These are phyloP conservation scores for Sphagnum magellanicum DNA, from an alignment of 228 moss, liverwort and hornwort genomes.

Conservation along the genomic window DNA sequence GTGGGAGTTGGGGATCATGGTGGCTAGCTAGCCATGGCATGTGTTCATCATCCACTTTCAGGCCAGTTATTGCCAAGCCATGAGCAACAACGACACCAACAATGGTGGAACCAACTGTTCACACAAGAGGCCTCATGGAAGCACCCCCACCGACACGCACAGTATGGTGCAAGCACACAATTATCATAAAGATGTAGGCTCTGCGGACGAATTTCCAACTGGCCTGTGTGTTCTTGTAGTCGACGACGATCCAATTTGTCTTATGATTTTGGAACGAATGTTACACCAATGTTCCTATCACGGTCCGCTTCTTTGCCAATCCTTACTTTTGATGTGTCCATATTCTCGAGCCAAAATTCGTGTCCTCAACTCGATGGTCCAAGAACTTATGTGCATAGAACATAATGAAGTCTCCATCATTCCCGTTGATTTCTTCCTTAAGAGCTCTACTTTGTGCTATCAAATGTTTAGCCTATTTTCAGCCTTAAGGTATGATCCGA, in stretches of 20 bases:
- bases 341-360: too few species aligned
- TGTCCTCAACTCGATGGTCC: too few species aligned
- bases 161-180: conserved; percentile 17
- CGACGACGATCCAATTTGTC: conserved; percentile 49
- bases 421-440: too few species aligned
- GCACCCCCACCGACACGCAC: conserved; percentile 18
- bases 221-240: conserved; percentile 62
- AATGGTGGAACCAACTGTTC: neutral
- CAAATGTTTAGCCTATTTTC: too few species aligned
- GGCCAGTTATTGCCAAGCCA: conserved; percentile 12
- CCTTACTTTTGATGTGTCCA: too few species aligned
- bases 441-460: rapidly evolving
- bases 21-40: conserved; percentile 27
- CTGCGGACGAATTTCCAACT: conserved; percentile 44
- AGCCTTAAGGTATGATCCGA: too few species aligned
- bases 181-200: conserved; percentile 32
- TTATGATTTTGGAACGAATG: conserved; percentile 42
- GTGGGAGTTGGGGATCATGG: conserved; percentile 25
- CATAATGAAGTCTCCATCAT: too few species aligned
- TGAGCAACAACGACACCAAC: neutral
- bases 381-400: too few species aligned
- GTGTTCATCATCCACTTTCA: too few species aligned
- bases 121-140: conserved; percentile 3
- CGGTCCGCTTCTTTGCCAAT: conserved; percentile 1
- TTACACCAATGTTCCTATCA: conserved; percentile 38